Evolutionary conservation across 176 grass and related monocot species (phyloP).

Genomic region (Avena eriantha): DNA sequence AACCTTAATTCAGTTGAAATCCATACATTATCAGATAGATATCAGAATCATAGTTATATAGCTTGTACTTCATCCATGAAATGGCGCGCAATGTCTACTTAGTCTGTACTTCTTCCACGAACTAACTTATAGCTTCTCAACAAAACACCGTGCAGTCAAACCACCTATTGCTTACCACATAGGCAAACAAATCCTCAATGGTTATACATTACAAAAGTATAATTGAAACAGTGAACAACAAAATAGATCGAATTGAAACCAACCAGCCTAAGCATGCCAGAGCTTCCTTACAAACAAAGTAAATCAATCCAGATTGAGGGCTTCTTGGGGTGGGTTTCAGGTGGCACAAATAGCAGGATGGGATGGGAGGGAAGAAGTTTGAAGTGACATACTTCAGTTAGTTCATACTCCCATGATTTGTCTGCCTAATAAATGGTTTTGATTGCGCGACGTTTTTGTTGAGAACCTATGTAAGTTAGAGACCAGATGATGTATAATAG

Average conservation of each 20-base stretch:
- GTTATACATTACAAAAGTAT: not conserved
- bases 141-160: not conserved
- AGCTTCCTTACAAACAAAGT: slow-evolving; percentile 1
- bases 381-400: not conserved
- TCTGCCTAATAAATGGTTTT: not conserved
- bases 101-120: not conserved
- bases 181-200: not conserved
- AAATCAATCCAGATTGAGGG: slow-evolving; percentile 3
- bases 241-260: slow-evolving; percentile 4
- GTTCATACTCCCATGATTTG: not conserved
- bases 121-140: not conserved
- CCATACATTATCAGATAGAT: not conserved
- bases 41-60: not conserved
- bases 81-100: not conserved
- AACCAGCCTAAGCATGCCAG: not conserved
- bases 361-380: not conserved
- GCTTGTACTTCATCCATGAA: not conserved
- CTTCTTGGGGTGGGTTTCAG: not conserved
- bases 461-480: not conserved
- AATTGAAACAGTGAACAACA: not conserved
- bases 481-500: too few species aligned
- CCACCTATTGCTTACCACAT: not conserved
- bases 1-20: slow-evolving; percentile 10
- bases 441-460: not conserved
- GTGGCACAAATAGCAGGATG: not conserved